Evolutionary conservation across 768 basidiomycete genomes (phyloP), one percentile per base, ranked within the genome.

Genomic region (Pleurotus pulmonarius): DNA sequence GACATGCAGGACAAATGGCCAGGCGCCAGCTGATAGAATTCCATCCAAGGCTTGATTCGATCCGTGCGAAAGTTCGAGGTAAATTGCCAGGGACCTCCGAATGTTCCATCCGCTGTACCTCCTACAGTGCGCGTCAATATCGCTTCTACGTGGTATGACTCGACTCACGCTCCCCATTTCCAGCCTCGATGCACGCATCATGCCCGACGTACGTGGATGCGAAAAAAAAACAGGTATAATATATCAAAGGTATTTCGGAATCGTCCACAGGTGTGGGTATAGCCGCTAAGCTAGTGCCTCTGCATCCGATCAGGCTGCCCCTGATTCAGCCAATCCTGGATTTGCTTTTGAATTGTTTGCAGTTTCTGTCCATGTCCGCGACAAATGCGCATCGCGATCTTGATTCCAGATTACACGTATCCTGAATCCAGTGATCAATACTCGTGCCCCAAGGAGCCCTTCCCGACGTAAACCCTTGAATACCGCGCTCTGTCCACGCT

Each of bases 391-490:
- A 51, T 51, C 49, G 22, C 51, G 51, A 53, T 53, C 51, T 53
- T 25, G 39, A 53, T 53, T 53, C 39, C 49, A 29, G 49, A 51
- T 51, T 53, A 53, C 51, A 53, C 38, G 34, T 53, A 53, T 53
- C 51, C 51, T 53, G 51, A 53, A 53, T 53, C 51, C 51, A 53
- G 51, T 53, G 51, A 44, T 34, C 29, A 49, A 48, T 51, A 37
- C 34, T 38, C 22, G 20, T 53, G 51, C 38, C n/a, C 37, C 51
- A 37, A 53, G 51, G 51, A 53, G 51, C 51, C 29, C 34, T 43
- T 53, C 51, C 51, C 51, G 51, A 53, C 51, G 34, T 53, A 53
- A 53, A 53, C 51, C 51, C 51, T 53, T 53, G 51, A 53, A 53
- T 40, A 53, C 34, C 51, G 51, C 51, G 39, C 39, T 53, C 51